Evolutionary conservation across 1,284 basidiomycete genomes (phyloP).

Genomic region (Naganishia albida): DNA sequence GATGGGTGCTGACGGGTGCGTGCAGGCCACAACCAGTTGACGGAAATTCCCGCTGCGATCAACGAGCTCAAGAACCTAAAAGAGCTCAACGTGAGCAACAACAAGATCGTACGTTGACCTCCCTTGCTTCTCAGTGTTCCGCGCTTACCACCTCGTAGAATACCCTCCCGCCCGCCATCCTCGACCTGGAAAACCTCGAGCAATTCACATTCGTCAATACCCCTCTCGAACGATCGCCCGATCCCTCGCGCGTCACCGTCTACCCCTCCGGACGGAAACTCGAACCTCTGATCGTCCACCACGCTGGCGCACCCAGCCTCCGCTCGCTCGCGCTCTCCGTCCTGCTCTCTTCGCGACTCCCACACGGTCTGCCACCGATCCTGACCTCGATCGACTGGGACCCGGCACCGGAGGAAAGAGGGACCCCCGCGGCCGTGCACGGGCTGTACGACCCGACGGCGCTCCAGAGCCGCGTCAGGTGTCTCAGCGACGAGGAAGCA

Average conservation of each 20-base stretch:
- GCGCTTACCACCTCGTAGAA: neutral
- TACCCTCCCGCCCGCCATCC: slow-evolving; percentile 48
- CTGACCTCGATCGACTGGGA: slow-evolving; percentile 47
- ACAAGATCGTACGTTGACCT: slow-evolving; percentile 46
- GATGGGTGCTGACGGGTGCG: slow-evolving; percentile 1
- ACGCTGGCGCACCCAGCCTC: slow-evolving; percentile 38
- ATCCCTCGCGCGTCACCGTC: neutral
- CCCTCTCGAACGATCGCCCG: slow-evolving; percentile 23
- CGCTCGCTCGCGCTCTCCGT: slow-evolving; percentile 43
- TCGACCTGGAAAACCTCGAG: slow-evolving; percentile 40
- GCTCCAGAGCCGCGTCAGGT: slow-evolving; percentile 33
- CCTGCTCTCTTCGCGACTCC: slow-evolving; percentile 45
- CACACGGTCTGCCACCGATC: slow-evolving; percentile 44
- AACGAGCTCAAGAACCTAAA: slow-evolving; percentile 46
- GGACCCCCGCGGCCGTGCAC: slow-evolving; percentile 33
- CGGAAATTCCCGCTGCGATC: slow-evolving; percentile 49
- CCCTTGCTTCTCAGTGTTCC: neutral
- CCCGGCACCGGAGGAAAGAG: slow-evolving; percentile 11
- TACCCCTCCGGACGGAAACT: slow-evolving; percentile 32
- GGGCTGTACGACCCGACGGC: slow-evolving; percentile 40
- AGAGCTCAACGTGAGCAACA: slow-evolving; percentile 51
- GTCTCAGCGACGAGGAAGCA: slow-evolving; percentile 8
- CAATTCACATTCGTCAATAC: slow-evolving; percentile 31
- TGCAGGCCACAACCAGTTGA: slow-evolving; percentile 47
- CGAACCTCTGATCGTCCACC: slow-evolving; percentile 35